Conservation (phyloP, 495 filamentous ascomycete species). For the Podospora pseudopauciseta region DNA sequence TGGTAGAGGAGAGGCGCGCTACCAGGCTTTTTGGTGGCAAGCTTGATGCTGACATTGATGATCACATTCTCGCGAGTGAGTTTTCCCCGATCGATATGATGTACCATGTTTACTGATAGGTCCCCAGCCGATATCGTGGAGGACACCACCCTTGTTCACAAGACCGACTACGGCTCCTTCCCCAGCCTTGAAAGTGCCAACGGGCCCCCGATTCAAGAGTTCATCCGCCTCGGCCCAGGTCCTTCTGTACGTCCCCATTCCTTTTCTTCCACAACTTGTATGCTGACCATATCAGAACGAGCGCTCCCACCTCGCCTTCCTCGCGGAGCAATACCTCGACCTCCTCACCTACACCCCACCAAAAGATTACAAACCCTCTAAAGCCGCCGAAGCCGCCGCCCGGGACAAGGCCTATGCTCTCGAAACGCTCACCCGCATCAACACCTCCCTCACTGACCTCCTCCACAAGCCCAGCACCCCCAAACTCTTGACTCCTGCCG, state of each 20-base stretch:
- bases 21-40: slow-evolving; percentile 35
- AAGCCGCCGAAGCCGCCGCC: slow-evolving; percentile 29
- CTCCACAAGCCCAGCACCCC: slow-evolving; percentile 21
- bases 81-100: slow-evolving; percentile 9
- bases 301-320: slow-evolving; percentile 39
- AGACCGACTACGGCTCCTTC: slow-evolving; percentile 44
- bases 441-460: slow-evolving; percentile 33
- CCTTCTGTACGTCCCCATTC: slow-evolving; percentile 41
- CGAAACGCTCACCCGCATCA: slow-evolving; percentile 27
- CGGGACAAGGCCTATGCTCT: slow-evolving; percentile 37
- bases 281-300: slow-evolving; percentile 31
- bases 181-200: slow-evolving; percentile 39
- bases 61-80: slow-evolving; percentile 39
- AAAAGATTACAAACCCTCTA: slow-evolving; percentile 43
- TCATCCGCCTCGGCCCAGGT: slow-evolving; percentile 40
- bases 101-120: slow-evolving; percentile 18
- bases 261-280: slow-evolving; percentile 8
- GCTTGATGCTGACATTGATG: slow-evolving; percentile 36
- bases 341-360: slow-evolving; percentile 40
- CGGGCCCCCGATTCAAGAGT: slow-evolving; percentile 36
- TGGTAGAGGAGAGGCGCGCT: slow-evolving; percentile 45
- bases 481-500: slow-evolving; percentile 24
- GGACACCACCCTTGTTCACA: slow-evolving; percentile 33
- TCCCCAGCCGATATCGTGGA: slow-evolving; percentile 26
- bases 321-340: slow-evolving; percentile 44